Evolutionary conservation across 2,329 filamentous ascomycete species (phyloP), one percentile per base, ranked within the genome.

Genomic region (Trichophyton rubrum): DNA sequence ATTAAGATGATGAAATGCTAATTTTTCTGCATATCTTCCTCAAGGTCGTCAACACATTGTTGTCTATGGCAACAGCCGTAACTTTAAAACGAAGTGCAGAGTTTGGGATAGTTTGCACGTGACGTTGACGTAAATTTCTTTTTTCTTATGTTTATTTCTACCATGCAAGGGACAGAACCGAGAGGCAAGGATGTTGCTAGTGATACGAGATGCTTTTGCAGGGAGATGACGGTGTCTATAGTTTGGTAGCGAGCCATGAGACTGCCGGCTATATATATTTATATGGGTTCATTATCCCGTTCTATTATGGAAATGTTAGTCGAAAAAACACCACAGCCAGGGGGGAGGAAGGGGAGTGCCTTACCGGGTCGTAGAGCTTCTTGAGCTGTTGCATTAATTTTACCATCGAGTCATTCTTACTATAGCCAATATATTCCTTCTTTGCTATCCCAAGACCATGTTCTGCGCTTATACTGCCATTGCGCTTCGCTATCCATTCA

Each of bases 251-350:
- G 2, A 15, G 33, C 9, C 33, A 59, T 59, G 49, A 38, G 61
- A 64, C 65, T 8, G 24, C 13, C 20, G 20, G 47, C 64, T 71
- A 75, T 56, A 97, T 87, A 73, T 96, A 97, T 77, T 97, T 97
- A 80, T 97, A 97, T 0, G 92, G 92, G 76, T 96, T 97, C 90
- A 97, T 95, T 75, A 97, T 97, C 56, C 90, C 91, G 67, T 96
- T 96, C 90, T 95, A 24, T 22, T 2, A 15, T 33, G 13, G 45
- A 38, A 24, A 13, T 20, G 35, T 58, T 24, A 58, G 55, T 57
- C 22, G 27, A n/a, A 22, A 45, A n/a, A 22, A 45, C 3, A 11
- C 3, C 3, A 57, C 3, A 24, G 30, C 38, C 40, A 13, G n/a
- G 3, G 9, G 5, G 33, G 27, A 15, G 27, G 6, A 17, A 27